A percentile compares a stretch with the other conserved stretches of the same genome.
Conservation (phyloP, 2,329 filamentous ascomycete genomes). For the Sclerotinia subarctica region DNA sequence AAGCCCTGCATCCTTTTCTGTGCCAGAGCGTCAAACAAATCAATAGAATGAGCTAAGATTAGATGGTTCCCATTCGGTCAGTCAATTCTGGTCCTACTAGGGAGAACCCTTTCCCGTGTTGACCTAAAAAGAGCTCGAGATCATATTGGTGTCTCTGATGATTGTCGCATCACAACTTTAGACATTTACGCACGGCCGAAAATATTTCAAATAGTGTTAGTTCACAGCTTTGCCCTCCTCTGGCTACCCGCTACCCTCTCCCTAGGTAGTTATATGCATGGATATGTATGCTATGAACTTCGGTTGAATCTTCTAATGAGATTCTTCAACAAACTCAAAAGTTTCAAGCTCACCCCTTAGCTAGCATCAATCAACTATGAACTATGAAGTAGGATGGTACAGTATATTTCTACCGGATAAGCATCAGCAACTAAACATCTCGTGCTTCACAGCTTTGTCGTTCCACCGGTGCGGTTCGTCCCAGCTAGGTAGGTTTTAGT, state of each 20-base stretch:
- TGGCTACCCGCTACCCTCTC: too few relatives aligned
- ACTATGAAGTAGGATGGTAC: too few relatives aligned
- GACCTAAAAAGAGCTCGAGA: not conserved
- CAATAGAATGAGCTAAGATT: not conserved
- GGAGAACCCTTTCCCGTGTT: not conserved
- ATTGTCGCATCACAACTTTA: not conserved
- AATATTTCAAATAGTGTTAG: not conserved
- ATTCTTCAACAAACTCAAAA: not conserved
- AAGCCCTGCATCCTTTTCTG: not conserved
- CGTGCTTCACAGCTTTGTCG: not conserved
- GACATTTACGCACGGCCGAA: slow-evolving; percentile 10
- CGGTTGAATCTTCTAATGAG: not conserved
- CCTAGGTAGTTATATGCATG: too few relatives aligned
- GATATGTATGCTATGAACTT: not conserved
- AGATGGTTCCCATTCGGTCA: not conserved
- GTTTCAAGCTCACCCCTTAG: not conserved
- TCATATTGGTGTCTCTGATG: not conserved
- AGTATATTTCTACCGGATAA: not conserved
- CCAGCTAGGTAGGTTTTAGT: not conserved
- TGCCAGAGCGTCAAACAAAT: not conserved
- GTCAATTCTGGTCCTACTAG: not conserved
- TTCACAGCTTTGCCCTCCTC: not conserved
- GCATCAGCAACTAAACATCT: not conserved
- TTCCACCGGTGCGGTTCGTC: not conserved
- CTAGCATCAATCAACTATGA: not conserved